Evolutionary conservation across 179 eudicot species (phyloP).

Genomic region (Patellifolia procumbens): DNA sequence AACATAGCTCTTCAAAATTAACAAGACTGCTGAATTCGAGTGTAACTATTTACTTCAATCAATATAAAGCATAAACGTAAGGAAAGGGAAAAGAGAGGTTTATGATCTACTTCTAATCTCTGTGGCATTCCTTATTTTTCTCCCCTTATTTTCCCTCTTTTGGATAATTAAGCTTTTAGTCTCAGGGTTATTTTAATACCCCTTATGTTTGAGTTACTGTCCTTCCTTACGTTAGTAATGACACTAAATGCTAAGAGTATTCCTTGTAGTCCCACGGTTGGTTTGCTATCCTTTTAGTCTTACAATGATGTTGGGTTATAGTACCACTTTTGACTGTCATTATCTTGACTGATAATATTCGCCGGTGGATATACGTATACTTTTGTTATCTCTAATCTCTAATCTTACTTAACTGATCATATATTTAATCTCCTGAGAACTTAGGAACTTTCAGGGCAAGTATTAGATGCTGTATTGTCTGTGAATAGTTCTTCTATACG

Average conservation of each 20-base stretch:
- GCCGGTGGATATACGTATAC: constrained; percentile 23
- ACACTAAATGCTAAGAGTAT: background rate
- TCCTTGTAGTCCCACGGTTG: background rate
- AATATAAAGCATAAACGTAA: background rate
- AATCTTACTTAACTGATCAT: background rate
- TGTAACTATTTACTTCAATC: background rate
- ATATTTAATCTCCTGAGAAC: constrained; percentile 7
- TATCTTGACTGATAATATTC: constrained; percentile 9
- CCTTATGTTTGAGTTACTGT: background rate
- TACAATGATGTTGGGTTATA: background rate
- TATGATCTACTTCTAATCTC: background rate
- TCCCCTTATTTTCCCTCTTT: background rate
- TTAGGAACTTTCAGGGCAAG: constrained; percentile 32
- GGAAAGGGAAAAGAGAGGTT: background rate
- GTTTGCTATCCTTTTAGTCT: background rate
- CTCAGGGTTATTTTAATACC: background rate
- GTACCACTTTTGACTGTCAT: background rate
- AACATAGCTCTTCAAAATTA: background rate
- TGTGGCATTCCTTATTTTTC: no score
- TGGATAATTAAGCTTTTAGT: background rate
- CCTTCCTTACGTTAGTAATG: background rate
- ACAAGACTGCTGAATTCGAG: background rate
- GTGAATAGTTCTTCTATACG: background rate
- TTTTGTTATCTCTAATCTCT: constrained; percentile 8
- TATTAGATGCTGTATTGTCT: constrained; percentile 8